Base-by-base conservation (phyloP, 1,284 basidiomycete genomes). In the Erythrobasidium hasegawianum region DNA sequence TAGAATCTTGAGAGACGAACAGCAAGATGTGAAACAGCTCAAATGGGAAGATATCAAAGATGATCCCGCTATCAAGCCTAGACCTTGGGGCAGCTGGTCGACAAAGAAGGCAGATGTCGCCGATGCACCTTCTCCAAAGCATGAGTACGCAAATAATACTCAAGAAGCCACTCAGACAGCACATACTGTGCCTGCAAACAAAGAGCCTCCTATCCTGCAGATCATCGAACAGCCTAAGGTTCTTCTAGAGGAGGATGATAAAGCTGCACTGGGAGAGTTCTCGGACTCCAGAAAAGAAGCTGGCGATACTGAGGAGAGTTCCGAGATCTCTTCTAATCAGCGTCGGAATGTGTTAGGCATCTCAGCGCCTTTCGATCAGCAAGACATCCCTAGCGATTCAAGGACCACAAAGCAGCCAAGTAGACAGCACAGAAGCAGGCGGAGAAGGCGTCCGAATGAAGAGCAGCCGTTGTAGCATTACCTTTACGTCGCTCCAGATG, bases 1-100 rank as follows among this genome's bases (percentile, higher is more conserved):
- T 53, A 65, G 76, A 40, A 75, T 77, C 13, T 39, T 64, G 45
- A 61, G 55, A 29, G 62, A 62, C 18, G 70, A 73, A 39, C 71
- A 72, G 0, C 47, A 69, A 14, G 66, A 69, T 40, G 68, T 73
- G 2, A 68, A 67, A 54, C 69, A 72, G 47, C 59, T 69, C 11
- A 65, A 54, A 11, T 72, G 56, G 27, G 70, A 72, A 40, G 66
- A 68, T 11, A 47, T 41, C 22, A 59, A 64, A n/a, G 53, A 68
- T 7, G 71, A 73, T 52, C 72, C 70, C n/a, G 72, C 72, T 11
- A 71, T 65, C 43, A 57, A 58, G 24, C 27, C 62, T 9, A 13
- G 62, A n/a, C 62, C 62, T 22, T 65, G 62, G 62, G 55, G 45
- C n/a, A 47, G 57, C 38, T 65, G 55, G 56, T 40, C 39, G 41